Conservation (phyloP, 345 rosid species). For the Aquilaria yunnanensis region DNA sequence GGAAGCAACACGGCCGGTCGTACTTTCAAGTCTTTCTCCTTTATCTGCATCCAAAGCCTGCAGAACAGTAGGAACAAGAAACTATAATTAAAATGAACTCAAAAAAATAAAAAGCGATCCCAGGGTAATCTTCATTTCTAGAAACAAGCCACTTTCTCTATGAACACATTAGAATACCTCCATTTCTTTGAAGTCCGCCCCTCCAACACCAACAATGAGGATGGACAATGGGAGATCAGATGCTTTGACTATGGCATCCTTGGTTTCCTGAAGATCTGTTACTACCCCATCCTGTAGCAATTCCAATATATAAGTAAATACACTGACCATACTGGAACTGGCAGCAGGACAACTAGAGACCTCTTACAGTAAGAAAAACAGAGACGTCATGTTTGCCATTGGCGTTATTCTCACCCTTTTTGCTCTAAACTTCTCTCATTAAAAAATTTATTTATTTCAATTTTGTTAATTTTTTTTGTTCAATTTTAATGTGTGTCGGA, state of each 20-base stretch:
- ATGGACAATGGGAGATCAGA: conserved; percentile 89
- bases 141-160: too few species aligned
- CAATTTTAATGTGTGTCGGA: too few species aligned
- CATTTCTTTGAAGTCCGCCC: conserved; percentile 99
- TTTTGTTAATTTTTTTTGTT: too few species aligned
- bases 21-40: conserved; percentile 84
- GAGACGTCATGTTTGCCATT: background rate
- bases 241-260: conserved; percentile 86
- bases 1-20: conserved; percentile 76
- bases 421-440: too few species aligned
- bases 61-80: background rate
- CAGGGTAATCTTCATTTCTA: too few species aligned
- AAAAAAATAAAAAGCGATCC: background rate
- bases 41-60: conserved; percentile 87
- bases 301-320: background rate
- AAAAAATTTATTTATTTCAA: too few species aligned
- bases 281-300: conserved; percentile 78
- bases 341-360: too few species aligned
- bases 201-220: conserved; percentile 95
- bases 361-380: conserved; percentile 11
- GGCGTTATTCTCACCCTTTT: too few species aligned
- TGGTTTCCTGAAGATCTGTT: conserved; percentile 96
- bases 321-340: too few species aligned
- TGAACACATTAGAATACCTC: conserved; percentile 43
- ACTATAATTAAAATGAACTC: background rate